phyloP scores from a whole-genome alignment of 306 rosid genomes.

The Carpinus fangiana region DNA sequence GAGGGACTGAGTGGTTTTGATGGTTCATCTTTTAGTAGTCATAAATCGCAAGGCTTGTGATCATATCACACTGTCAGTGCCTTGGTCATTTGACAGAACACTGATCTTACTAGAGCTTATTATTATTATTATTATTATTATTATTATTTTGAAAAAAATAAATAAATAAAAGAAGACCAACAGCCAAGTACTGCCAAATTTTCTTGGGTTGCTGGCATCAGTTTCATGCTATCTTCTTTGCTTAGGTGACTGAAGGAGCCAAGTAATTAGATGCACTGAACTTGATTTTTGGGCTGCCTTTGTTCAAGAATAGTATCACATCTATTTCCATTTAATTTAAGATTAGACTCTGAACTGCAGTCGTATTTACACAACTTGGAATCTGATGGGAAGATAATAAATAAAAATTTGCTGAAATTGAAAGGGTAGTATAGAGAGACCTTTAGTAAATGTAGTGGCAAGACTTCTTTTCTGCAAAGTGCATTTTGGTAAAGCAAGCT shows the following conservation, averaged over 20 bases:
- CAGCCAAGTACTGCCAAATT: background rate
- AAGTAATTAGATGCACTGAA: background rate
- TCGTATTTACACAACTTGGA: background rate
- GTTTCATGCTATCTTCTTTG: background rate
- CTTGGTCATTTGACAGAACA: background rate
- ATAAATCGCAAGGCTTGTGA: background rate
- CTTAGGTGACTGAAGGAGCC: background rate
- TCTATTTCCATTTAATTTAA: background rate
- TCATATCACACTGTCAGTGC: background rate
- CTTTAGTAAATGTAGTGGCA: background rate
- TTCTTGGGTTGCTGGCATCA: background rate
- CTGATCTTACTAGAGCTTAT: background rate
- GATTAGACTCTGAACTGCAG: background rate
- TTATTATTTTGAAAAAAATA: too few relatives aligned
- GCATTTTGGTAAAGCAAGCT: background rate
- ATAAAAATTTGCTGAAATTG: background rate
- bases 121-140: too few relatives aligned
- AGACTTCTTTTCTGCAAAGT: background rate
- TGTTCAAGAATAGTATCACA: background rate
- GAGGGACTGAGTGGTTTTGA: background rate
- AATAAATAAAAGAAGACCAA: background rate
- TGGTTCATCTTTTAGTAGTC: background rate
- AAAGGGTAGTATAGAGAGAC: background rate
- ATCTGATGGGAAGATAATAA: constrained; percentile 1
- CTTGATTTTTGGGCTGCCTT: background rate